Evolutionary conservation across 2,329 filamentous ascomycete genomes (phyloP).

Genomic region (Colletotrichum lentis): DNA sequence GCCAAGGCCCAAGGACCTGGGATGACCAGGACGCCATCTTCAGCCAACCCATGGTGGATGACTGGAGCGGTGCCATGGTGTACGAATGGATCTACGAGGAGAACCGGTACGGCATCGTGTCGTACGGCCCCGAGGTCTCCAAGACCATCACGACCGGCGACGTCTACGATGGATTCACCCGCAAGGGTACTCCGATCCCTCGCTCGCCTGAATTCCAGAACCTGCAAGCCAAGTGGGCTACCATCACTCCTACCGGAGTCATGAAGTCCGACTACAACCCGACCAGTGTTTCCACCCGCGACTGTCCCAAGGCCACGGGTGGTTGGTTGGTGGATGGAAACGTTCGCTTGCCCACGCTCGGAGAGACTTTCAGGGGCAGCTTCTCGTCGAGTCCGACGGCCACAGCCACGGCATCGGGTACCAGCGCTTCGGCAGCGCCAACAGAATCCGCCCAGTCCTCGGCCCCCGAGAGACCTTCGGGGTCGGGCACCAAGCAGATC

Average conservation of each 20-base stretch:
- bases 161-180: conserved; percentile 71
- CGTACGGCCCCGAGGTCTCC: conserved; percentile 71
- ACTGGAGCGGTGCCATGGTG: conserved; percentile 79
- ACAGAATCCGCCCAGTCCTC: conserved; percentile 47
- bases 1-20: conserved; percentile 67
- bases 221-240: conserved; percentile 79
- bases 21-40: conserved; percentile 81
- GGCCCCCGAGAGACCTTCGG: conserved; percentile 44
- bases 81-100: conserved; percentile 91
- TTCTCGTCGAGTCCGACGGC: conserved; percentile 38
- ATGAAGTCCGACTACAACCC: conserved; percentile 71
- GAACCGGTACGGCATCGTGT: conserved; percentile 83
- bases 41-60: conserved; percentile 73
- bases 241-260: conserved; percentile 73
- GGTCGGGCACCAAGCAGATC: conserved; percentile 56
- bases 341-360: conserved; percentile 73
- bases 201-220: conserved; percentile 80
- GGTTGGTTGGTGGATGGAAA: conserved; percentile 79
- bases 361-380: conserved; percentile 55
- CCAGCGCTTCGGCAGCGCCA: conserved; percentile 40
- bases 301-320: conserved; percentile 74
- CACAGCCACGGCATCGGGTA: conserved; percentile 27
- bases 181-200: conserved; percentile 77
- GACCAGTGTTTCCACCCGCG: conserved; percentile 66
- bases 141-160: conserved; percentile 62